Evolutionary conservation across 2,329 filamentous ascomycete genomes (phyloP).

Genomic region (Calonectria pteridis): DNA sequence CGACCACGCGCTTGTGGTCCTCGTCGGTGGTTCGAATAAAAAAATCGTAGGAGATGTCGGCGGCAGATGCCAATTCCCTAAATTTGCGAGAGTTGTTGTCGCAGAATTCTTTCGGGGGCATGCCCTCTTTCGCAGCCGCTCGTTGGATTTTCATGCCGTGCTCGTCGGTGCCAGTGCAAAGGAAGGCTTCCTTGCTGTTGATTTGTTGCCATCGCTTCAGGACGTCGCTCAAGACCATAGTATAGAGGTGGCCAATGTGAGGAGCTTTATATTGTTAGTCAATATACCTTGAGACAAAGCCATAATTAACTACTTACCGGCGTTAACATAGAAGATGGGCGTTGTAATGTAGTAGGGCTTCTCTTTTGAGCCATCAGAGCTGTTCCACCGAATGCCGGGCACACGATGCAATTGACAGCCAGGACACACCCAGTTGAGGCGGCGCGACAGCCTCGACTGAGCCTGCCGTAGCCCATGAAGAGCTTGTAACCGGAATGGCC

Average conservation of each 20-base stretch:
- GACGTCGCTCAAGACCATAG: conserved; percentile 90
- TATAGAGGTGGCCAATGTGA: conserved; percentile 95
- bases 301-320: conserved; percentile 66
- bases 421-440: conserved; percentile 45
- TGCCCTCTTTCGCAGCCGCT: conserved; percentile 78
- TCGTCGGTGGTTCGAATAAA: conserved; percentile 94
- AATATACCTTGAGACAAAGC: not conserved
- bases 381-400: conserved; percentile 47
- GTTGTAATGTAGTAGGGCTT: conserved; percentile 98
- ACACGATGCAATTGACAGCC: conserved; percentile 43
- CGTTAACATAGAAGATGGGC: conserved; percentile 99
- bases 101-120: conserved; percentile 86
- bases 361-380: conserved; percentile 46
- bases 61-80: conserved; percentile 76
- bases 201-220: conserved; percentile 92
- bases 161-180: conserved; percentile 95
- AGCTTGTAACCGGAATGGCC: conserved; percentile 42
- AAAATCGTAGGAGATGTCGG: conserved; percentile 81
- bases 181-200: conserved; percentile 75
- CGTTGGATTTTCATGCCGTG: conserved; percentile 98
- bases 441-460: conserved; percentile 32
- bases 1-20: conserved; percentile 85
- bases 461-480: conserved; percentile 40
- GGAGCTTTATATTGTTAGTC: conserved; percentile 70
- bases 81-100: conserved; percentile 87